Percentiles rank a stretch among this genome's conserved stretches.
These are phyloP conservation scores for Cutaneotrichosporon cavernicola DNA, from an alignment of 1,284 basidiomycete genomes.

Conservation along the genomic window DNA sequence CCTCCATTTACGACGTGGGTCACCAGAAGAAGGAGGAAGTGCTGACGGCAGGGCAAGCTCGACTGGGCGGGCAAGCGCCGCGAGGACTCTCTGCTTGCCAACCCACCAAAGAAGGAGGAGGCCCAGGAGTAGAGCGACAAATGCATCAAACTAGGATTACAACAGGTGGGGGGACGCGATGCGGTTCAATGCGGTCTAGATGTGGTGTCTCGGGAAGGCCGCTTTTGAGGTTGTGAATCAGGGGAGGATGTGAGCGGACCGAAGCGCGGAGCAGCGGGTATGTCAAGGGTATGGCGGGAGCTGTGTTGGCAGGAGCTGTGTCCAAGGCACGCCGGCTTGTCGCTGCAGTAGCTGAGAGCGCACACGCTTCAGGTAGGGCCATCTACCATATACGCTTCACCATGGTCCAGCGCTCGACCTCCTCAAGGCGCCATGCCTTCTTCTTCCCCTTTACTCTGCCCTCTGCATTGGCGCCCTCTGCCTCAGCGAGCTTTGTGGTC, in stretches of 20 bases:
- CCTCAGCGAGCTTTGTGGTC: slow-evolving; percentile 2
- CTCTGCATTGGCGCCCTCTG: slow-evolving; percentile 58
- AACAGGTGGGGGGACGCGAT: slow-evolving; percentile 14
- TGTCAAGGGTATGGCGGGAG: no score
- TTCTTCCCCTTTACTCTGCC: slow-evolving; percentile 51
- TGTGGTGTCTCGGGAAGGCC: background rate
- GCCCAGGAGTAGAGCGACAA: slow-evolving; percentile 22
- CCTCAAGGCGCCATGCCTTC: slow-evolving; percentile 70
- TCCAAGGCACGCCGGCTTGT: background rate
- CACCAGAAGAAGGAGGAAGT: no score
- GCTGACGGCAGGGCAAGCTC: slow-evolving; percentile 29
- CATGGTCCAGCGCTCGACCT: slow-evolving; percentile 89
- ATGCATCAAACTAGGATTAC: slow-evolving; percentile 24
- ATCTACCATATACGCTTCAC: slow-evolving; percentile 82
- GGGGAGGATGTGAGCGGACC: no score
- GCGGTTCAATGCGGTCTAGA: background rate
- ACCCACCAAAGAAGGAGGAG: slow-evolving; percentile 24
- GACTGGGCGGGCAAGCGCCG: slow-evolving; percentile 49
- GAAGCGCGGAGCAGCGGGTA: no score
- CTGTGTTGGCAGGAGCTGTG: background rate
- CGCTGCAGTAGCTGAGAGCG: background rate
- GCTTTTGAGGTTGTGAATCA: no score
- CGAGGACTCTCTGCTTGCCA: slow-evolving; percentile 36
- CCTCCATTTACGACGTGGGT: slow-evolving; percentile 43
- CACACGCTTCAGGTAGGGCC: background rate